A percentile compares a stretch with the other conserved stretches of the same genome.
Evolutionary conservation across 768 basidiomycete species (phyloP).

Genomic region (Asterophora parasitica): DNA sequence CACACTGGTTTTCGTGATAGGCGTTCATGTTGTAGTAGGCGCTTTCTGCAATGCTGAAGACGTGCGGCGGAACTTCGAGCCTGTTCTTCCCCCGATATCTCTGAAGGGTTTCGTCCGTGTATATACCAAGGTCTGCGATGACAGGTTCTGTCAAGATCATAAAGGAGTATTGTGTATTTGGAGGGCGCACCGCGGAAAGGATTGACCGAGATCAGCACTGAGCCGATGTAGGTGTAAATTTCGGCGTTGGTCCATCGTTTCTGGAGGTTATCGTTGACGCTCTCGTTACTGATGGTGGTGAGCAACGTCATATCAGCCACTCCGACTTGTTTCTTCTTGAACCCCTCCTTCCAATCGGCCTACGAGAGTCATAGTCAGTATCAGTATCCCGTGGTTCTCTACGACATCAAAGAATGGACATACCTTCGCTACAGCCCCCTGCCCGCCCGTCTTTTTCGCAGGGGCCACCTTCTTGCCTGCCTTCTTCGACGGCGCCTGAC

Average conservation of each 20-base stretch:
- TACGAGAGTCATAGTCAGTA: slow-evolving; percentile 26
- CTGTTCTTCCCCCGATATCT: slow-evolving; percentile 95
- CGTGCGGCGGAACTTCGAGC: slow-evolving; percentile 96
- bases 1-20: slow-evolving; percentile 99
- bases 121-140: slow-evolving; percentile 87
- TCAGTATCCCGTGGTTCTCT: slow-evolving; percentile 7
- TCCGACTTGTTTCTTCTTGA: slow-evolving; percentile 99
- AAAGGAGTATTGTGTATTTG: not conserved
- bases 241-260: slow-evolving; percentile 93
- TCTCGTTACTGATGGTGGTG: slow-evolving; percentile 95
- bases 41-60: slow-evolving; percentile 94
- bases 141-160: slow-evolving; percentile 7
- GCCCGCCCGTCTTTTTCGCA: slow-evolving; percentile 57
- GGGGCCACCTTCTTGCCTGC: slow-evolving; percentile 78
- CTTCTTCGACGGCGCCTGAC: slow-evolving; percentile 83
- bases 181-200: slow-evolving; percentile 77
- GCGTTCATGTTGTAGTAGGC: slow-evolving; percentile 99
- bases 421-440: slow-evolving; percentile 76
- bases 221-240: slow-evolving; percentile 99
- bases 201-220: slow-evolving; percentile 98
- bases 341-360: slow-evolving; percentile 99
- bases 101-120: slow-evolving; percentile 82
- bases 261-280: slow-evolving; percentile 96
- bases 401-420: slow-evolving; percentile 5
- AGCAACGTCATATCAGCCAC: slow-evolving; percentile 98